Conservation (phyloP, 176 grass and related monocot genomes). For the Phoenix dactylifera region DNA sequence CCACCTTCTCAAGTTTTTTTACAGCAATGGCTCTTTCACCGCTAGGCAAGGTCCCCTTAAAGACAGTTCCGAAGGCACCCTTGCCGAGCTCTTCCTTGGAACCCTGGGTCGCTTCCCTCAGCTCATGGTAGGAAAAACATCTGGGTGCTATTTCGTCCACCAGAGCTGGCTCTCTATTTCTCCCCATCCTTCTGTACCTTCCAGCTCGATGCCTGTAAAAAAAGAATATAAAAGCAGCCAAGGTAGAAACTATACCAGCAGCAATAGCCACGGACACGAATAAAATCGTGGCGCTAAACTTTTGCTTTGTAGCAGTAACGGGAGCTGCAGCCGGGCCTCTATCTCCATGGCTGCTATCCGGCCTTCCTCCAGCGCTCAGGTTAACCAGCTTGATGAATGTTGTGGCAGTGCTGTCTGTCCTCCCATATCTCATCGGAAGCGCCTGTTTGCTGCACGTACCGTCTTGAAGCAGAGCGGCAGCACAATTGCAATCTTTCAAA, state of each 20-base stretch:
- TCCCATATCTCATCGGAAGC: constrained; percentile 34
- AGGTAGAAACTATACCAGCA: too few species aligned
- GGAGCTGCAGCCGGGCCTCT: too few species aligned
- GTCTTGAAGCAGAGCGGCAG: constrained; percentile 7
- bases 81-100: constrained; percentile 29
- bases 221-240: too few species aligned
- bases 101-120: constrained; percentile 17
- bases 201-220: too few species aligned
- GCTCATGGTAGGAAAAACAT: constrained; percentile 20
- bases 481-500: constrained; percentile 25
- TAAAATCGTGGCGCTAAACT: too few species aligned
- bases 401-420: constrained; percentile 7
- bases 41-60: constrained; percentile 13
- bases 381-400: constrained; percentile 29
- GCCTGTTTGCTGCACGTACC: constrained; percentile 21
- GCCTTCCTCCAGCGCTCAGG: too few species aligned
- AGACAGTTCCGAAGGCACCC: constrained; percentile 31
- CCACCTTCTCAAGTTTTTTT: constrained; percentile 22
- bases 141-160: constrained; percentile 8
- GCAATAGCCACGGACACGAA: too few species aligned
- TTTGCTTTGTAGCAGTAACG: too few species aligned
- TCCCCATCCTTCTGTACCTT: neutral
- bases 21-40: constrained; percentile 25
- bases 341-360: too few species aligned
- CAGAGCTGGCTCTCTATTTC: neutral